A percentile compares a stretch with the other conserved stretches of the same genome.
phyloP scores from a whole-genome alignment of 257 asterid genomes.

The Leonotis leonurus region DNA sequence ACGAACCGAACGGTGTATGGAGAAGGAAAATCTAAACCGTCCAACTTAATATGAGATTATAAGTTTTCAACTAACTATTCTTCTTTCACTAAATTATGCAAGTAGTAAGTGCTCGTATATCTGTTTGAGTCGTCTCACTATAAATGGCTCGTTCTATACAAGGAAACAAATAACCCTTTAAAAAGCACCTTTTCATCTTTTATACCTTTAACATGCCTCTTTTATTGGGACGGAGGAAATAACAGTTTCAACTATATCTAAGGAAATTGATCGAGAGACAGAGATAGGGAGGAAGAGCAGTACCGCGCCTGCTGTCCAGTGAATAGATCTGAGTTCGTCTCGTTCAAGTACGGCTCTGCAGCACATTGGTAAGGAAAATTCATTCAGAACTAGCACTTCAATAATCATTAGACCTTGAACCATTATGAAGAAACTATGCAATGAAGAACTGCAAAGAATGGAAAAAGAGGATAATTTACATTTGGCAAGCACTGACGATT shows the following conservation, averaged over 20 bases:
- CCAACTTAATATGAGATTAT: not conserved
- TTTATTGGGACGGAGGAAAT: too few relatives aligned
- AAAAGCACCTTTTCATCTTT: too few relatives aligned
- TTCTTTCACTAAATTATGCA: not conserved
- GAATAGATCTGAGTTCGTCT: constrained; percentile 63
- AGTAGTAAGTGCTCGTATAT: not conserved
- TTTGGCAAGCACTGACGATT: constrained; percentile 73
- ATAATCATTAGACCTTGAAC: not conserved
- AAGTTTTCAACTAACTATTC: not conserved
- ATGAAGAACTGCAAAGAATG: not conserved
- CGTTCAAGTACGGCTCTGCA: constrained; percentile 79
- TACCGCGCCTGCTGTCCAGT: constrained; percentile 81
- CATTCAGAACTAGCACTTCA: not conserved
- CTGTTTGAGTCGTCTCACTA: too few relatives aligned
- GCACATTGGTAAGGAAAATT: constrained; percentile 31
- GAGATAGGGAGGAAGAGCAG: constrained; percentile 6
- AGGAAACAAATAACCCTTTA: too few relatives aligned
- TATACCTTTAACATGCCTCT: too few relatives aligned
- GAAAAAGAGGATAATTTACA: constrained; percentile 61
- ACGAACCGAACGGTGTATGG: not conserved
- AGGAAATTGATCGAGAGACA: not conserved
- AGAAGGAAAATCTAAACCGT: too few relatives aligned
- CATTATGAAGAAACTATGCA: not conserved
- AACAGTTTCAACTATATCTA: not conserved
- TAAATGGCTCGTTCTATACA: too few relatives aligned